Base-by-base conservation (phyloP, 768 basidiomycete species). In the Thelephora ganbajun region DNA sequence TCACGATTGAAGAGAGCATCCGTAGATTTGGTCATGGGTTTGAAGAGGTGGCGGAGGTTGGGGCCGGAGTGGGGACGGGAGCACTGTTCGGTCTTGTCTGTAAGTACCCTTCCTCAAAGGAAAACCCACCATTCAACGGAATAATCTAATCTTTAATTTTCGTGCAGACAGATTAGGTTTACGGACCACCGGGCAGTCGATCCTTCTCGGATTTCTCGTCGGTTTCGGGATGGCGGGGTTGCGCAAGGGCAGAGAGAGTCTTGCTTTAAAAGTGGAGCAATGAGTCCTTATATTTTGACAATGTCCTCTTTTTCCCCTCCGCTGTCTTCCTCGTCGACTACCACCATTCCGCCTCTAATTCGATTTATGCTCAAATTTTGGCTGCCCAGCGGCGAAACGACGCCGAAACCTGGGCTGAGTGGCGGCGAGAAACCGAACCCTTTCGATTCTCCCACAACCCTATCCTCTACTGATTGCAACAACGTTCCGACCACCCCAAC, bases 31-130 rank as follows among this genome's bases (percentile, higher is more conserved):
- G 67, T 14, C 51, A 53, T 39, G 67, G 62, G 18, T 60, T 59
- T 57, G 56, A 54, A 14, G 66, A 72, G 45, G 69, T 66, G 51
- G 70, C 74, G 51, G 74, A 76, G 56, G 54, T 80, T 26, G 76
- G 76, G 2, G 88, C 83, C 2, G 83, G 79, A 12, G 52, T 77
- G 43, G 82, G 79, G 30, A 81, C 76, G 2, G 82, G 72, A 14
- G 66, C 67, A 20, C 59, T 77, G 46, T 80, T 84, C 59, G 69
- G 75, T 19, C 69, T 59, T 2, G 68, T 76, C 37, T 76, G 74
- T 76, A 54, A 68, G 70, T 69, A 47, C 46, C 35, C 14, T n/a
- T 11, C n/a, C n/a, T n/a, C n/a, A n/a, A n/a, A n/a, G n/a, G n/a
- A n/a, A n/a, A n/a, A n/a, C n/a, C n/a, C n/a, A n/a, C n/a, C n/a